Evolutionary conservation across 2,329 filamentous ascomycete species (phyloP).

Genomic region (Cercospora citrullina): DNA sequence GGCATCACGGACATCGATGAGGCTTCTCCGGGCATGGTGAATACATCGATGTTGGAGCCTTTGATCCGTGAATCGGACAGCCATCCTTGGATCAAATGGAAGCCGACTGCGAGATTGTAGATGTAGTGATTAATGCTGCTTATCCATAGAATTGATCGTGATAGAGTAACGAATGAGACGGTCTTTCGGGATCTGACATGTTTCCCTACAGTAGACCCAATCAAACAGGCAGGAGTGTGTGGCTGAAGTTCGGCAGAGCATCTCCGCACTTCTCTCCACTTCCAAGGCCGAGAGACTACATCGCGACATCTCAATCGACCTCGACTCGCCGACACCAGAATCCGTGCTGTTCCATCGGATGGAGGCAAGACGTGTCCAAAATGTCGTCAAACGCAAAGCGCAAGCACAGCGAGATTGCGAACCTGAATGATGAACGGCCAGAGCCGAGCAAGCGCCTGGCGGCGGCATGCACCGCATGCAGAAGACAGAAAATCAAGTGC

Average conservation of each 20-base stretch:
- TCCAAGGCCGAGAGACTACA: not conserved
- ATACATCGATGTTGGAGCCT: conserved; percentile 38
- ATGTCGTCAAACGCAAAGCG: conserved; percentile 9
- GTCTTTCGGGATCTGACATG: not conserved
- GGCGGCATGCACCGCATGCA: conserved; percentile 53
- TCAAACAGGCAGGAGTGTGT: not conserved
- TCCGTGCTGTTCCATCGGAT: not conserved
- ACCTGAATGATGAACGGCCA: conserved; percentile 6
- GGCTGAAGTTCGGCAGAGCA: conserved; percentile 14
- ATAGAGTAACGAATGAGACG: not conserved
- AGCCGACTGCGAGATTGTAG: conserved; percentile 24
- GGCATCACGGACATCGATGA: conserved; percentile 62
- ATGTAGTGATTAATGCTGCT: not conserved
- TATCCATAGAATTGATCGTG: too few relatives aligned
- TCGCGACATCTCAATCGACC: not conserved
- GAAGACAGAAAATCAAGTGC: conserved; percentile 57
- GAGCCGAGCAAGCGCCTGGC: conserved; percentile 17
- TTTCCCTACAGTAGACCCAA: not conserved
- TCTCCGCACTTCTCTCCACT: conserved; percentile 3
- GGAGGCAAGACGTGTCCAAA: not conserved
- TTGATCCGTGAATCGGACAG: conserved; percentile 24
- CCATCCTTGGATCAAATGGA: conserved; percentile 33
- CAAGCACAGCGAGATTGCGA: conserved; percentile 14
- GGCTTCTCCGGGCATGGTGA: conserved; percentile 60
- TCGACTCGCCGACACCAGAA: not conserved